These are phyloP conservation scores for Sporothrix pallida DNA, from an alignment of 2,329 filamentous ascomycete species.

Conservation along the genomic window DNA sequence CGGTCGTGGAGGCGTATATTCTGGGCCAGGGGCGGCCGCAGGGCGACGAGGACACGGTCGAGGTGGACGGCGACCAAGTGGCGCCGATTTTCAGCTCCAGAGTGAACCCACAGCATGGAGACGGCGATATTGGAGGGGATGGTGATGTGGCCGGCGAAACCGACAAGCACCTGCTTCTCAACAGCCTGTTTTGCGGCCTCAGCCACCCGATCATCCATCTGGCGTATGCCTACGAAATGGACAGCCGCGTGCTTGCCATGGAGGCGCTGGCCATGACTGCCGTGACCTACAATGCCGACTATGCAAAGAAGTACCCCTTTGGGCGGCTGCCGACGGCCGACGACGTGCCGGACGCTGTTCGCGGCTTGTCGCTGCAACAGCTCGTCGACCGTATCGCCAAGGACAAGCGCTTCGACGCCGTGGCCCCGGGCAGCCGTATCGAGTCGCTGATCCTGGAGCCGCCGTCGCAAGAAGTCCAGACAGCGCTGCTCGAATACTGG, in stretches of 20 bases:
- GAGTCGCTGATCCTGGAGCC: conserved; percentile 69
- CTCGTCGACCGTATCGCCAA: conserved; percentile 71
- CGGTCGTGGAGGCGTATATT: conserved; percentile 75
- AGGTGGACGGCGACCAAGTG: conserved; percentile 11
- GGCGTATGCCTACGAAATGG: conserved; percentile 89
- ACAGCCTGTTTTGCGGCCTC: conserved; percentile 57
- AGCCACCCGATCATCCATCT: conserved; percentile 93
- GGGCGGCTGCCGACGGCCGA: conserved; percentile 72
- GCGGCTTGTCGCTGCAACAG: conserved; percentile 67
- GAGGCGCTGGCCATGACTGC: conserved; percentile 78
- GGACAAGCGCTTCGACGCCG: conserved; percentile 72
- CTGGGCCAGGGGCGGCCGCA: conserved; percentile 56
- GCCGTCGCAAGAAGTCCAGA: conserved; percentile 51
- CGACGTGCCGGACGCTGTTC: conserved; percentile 54
- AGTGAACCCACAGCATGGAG: neutral
- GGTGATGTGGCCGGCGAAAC: neutral
- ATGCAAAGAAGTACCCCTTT: conserved; percentile 70
- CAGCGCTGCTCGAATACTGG: conserved; percentile 83
- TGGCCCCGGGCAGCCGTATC: conserved; percentile 60
- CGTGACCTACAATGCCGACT: conserved; percentile 59
- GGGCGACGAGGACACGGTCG: conserved; percentile 19
- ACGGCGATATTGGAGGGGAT: neutral
- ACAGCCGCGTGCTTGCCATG: conserved; percentile 83
- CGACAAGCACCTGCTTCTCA: conserved; percentile 29
- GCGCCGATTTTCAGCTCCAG: neutral